Conservation (phyloP, 257 asterid genomes). For the Capsicum chinense region DNA sequence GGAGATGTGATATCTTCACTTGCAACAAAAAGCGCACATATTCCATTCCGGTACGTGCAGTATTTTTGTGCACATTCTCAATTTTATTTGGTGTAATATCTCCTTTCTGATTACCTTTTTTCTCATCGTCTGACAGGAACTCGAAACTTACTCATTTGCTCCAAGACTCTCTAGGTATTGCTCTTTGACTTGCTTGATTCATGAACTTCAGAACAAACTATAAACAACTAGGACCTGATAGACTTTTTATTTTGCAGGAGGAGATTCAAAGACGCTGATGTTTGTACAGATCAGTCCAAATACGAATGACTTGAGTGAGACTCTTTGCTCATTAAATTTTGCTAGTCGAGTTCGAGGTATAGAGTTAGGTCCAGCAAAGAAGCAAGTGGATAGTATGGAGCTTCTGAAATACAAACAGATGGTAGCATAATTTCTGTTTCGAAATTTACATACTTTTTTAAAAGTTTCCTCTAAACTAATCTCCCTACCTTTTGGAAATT, state of each 20-base stretch:
- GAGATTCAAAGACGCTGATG: constrained; percentile 95
- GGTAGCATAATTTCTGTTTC: constrained; percentile 46
- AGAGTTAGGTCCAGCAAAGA: constrained; percentile 95
- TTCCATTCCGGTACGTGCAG: constrained; percentile 73
- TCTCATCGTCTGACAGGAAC: constrained; percentile 58
- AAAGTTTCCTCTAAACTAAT: not conserved
- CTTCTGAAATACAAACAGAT: constrained; percentile 77
- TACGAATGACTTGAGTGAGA: constrained; percentile 79
- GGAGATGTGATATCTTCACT: constrained; percentile 97
- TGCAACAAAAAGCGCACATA: constrained; percentile 83
- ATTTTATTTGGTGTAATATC: not conserved
- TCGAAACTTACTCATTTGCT: constrained; percentile 98
- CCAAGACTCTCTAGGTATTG: constrained; percentile 89
- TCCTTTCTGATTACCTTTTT: constrained; percentile 31
- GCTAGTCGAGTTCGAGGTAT: constrained; percentile 97
- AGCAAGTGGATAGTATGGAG: constrained; percentile 83
- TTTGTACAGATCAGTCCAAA: constrained; percentile 97
- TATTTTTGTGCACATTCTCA: not conserved
- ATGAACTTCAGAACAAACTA: constrained; percentile 6
- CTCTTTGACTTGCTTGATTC: not conserved
- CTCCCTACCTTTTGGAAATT: not conserved
- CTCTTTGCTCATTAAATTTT: constrained; percentile 91
- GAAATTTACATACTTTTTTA: not conserved
- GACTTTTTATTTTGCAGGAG: constrained; percentile 54
- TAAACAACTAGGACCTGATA: constrained; percentile 11